phyloP scores from a whole-genome alignment of 345 rosid genomes.

The Barbarea vulgaris region DNA sequence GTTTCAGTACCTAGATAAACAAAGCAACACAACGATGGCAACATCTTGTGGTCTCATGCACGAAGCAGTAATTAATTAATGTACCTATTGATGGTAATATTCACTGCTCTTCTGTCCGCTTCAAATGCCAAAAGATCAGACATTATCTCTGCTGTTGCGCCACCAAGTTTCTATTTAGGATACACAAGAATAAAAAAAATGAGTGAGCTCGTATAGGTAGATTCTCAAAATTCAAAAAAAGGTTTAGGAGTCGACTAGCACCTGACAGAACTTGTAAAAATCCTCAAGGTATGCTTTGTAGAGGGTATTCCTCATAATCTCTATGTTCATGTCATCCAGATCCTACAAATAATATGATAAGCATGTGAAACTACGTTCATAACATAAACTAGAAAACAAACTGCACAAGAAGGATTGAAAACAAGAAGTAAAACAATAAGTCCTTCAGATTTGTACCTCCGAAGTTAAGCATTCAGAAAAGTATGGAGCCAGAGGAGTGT shows the following conservation, averaged over 20 bases:
- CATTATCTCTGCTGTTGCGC: slow-evolving; percentile 97
- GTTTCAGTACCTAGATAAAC: background rate
- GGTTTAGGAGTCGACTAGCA: slow-evolving; percentile 30
- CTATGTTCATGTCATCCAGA: slow-evolving; percentile 97
- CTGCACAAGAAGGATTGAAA: background rate
- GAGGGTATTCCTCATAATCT: slow-evolving; percentile 94
- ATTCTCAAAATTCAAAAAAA: background rate
- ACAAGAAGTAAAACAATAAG: background rate
- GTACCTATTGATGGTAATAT: slow-evolving; percentile 91
- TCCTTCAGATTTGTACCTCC: slow-evolving; percentile 53
- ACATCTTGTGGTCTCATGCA: background rate
- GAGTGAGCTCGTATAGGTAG: background rate
- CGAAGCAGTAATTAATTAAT: background rate
- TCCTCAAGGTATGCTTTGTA: slow-evolving; percentile 98
- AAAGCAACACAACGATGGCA: background rate
- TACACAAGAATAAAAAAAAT: background rate
- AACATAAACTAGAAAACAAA: background rate
- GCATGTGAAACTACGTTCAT: background rate
- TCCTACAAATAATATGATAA: slow-evolving; percentile 49
- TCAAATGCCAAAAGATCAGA: slow-evolving; percentile 97
- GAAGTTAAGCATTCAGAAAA: slow-evolving; percentile 98
- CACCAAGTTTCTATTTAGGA: slow-evolving; percentile 82
- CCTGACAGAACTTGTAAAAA: slow-evolving; percentile 96
- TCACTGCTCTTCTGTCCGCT: slow-evolving; percentile 97
- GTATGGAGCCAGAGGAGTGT: slow-evolving; percentile 97